Evolutionary conservation across 768 basidiomycete genomes (phyloP), one percentile per base, ranked within the genome.

Genomic region (Kondoa subrosea): DNA sequence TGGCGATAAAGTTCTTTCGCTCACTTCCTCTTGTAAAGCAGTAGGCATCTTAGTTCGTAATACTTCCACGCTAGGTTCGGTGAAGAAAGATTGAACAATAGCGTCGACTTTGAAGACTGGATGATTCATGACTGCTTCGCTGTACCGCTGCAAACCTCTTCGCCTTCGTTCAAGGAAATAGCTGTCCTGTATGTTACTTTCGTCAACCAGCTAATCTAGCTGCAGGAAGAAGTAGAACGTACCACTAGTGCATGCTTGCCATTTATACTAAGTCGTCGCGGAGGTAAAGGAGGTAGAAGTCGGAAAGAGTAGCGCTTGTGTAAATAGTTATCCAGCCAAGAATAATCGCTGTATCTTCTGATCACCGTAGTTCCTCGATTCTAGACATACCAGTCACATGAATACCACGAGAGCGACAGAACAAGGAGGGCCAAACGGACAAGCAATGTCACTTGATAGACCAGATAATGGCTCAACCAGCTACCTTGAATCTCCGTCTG

Each of bases 311-410:
- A 96, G 66, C 91, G 83, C 71, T 85, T 84, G 64, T 83, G 77
- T 57, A 99, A 80, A 70, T 85, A 86, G 71, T 96, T 91, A 84
- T 89, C 87, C 30, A 97, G 80, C 77, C 87, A 91, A 12, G 82
- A 82, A 76, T 97, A 99, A 76, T 99, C 95, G 4, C 88, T 90
- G 76, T 96, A 99, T 67, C 95, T 83, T 65, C 93, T 81, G 31
- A 84, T 81, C 26, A 96, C 88, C 16, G 88, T 80, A 15, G 82
- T 34, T 4, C 65, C 65, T 63, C 25, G 25, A 26, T 63, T 4
- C 56, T 64, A 21, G 63, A 30, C 14, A 12, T 14, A 4, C 29
- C 4, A 4, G 29, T 25, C 58, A 25, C 14, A 4, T 25, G 8
- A 14, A 27, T 60, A 25, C 25, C 15, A 15, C 56, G 56, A 25